Evolutionary conservation across 2,329 filamentous ascomycete species (phyloP).

Genomic region (Xylariaceae sp.): DNA sequence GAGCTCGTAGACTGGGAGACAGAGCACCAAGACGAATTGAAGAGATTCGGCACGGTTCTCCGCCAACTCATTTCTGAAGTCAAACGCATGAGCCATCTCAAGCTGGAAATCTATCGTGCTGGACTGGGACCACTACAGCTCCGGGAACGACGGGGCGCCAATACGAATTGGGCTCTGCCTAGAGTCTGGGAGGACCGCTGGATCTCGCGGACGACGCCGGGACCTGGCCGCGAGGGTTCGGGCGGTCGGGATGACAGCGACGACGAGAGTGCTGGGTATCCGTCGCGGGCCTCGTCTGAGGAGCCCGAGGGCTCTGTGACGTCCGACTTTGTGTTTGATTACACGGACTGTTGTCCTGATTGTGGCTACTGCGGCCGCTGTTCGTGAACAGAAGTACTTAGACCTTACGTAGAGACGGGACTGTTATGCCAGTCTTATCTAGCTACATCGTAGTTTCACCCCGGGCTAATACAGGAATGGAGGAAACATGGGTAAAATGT

Average conservation of each 20-base stretch:
- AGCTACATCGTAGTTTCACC: background rate
- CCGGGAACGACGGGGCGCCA: slow-evolving; percentile 18
- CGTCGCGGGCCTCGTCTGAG: slow-evolving; percentile 7
- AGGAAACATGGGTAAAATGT: background rate
- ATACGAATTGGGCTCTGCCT: slow-evolving; percentile 19
- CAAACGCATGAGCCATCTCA: slow-evolving; percentile 21
- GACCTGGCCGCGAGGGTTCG: background rate
- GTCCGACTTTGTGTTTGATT: slow-evolving; percentile 17
- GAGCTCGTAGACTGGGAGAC: slow-evolving; percentile 23
- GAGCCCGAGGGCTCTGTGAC: background rate
- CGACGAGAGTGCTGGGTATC: slow-evolving; percentile 17
- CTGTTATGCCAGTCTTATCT: too few relatives aligned
- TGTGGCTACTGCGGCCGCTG: slow-evolving; percentile 27
- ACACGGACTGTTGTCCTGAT: slow-evolving; percentile 17
- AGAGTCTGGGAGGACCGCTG: slow-evolving; percentile 21
- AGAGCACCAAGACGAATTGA: slow-evolving; percentile 19
- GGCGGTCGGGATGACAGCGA: slow-evolving; percentile 10
- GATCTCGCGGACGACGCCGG: slow-evolving; percentile 2
- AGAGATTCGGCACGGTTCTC: slow-evolving; percentile 19
- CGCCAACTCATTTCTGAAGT: slow-evolving; percentile 20
- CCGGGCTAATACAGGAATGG: background rate
- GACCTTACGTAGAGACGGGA: too few relatives aligned
- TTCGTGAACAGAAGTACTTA: slow-evolving; percentile 1
- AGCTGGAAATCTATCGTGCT: slow-evolving; percentile 22
- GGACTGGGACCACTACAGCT: slow-evolving; percentile 22